Percentiles rank a stretch among this genome's conserved stretches.
Conservation (phyloP, 1,139 yeast genomes). For the Chernovozyma aurita region DNA sequence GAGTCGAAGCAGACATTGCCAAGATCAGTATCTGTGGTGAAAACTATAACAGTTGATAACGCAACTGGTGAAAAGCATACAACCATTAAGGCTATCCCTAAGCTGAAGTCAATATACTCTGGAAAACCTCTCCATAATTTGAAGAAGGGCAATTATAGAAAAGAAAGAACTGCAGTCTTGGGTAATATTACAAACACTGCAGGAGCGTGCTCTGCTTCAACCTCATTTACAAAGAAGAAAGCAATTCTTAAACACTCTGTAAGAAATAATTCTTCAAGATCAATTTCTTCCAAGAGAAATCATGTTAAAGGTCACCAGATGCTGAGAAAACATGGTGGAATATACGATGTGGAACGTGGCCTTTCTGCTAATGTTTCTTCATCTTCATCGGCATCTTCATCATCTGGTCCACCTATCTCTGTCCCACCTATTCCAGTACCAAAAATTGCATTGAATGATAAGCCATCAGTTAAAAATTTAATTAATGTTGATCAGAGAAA, state of each 20-base stretch:
- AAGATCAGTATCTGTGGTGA: constrained; percentile 44
- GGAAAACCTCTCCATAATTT: constrained; percentile 11
- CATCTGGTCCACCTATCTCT: neutral
- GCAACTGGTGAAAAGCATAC: constrained; percentile 25
- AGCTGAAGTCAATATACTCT: constrained; percentile 12
- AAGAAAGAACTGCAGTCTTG: constrained; percentile 13
- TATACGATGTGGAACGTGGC: neutral
- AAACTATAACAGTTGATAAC: constrained; percentile 34
- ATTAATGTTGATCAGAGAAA: neutral
- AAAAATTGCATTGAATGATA: neutral
- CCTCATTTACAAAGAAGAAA: constrained; percentile 36
- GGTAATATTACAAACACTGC: constrained; percentile 30
- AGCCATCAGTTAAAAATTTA: neutral
- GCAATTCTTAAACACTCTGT: constrained; percentile 23
- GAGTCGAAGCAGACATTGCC: constrained; percentile 29
- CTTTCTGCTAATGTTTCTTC: neutral
- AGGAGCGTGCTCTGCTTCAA: constrained; percentile 28
- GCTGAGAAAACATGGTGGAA: neutral
- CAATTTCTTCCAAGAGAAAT: constrained; percentile 8
- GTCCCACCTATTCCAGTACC: neutral
- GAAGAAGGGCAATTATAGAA: constrained; percentile 2
- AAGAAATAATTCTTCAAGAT: constrained; percentile 19
- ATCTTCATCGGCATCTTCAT: neutral
- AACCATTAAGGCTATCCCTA: constrained; percentile 17
- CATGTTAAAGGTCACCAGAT: neutral